A percentile compares a stretch with the other conserved stretches of the same genome.
phyloP scores from a whole-genome alignment of 805 yeast genomes.

The Saccharomycopsis capsularis region DNA sequence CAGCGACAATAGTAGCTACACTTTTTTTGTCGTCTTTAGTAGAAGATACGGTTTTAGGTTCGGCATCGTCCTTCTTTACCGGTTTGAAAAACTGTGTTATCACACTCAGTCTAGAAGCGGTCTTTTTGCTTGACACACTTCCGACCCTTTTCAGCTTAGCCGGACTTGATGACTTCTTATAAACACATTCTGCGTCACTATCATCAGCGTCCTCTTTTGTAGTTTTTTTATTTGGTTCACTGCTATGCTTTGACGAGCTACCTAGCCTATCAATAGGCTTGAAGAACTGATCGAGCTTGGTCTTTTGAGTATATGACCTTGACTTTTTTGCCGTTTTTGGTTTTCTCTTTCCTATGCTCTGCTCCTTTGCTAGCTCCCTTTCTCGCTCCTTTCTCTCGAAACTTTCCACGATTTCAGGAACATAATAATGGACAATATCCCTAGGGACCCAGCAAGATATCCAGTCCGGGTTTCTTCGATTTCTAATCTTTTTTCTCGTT shows the following conservation, averaged over 20 bases:
- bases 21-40: too few species aligned
- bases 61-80: too few species aligned
- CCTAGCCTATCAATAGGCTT: not conserved
- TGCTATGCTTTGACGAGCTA: too few species aligned
- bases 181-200: too few species aligned
- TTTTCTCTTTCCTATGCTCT: not conserved
- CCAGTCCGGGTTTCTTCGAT: not conserved
- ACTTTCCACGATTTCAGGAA: slow-evolving; percentile 8
- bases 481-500: not conserved
- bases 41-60: too few species aligned
- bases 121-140: too few species aligned
- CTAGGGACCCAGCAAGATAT: slow-evolving; percentile 9
- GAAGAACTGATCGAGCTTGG: slow-evolving; percentile 6
- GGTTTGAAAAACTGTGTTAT: not conserved
- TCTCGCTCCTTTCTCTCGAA: not conserved
- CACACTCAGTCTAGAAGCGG: not conserved
- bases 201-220: not conserved
- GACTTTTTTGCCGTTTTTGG: not conserved
- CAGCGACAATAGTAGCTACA: too few species aligned
- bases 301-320: slow-evolving; percentile 1
- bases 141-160: too few species aligned
- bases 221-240: too few species aligned
- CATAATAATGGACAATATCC: slow-evolving; percentile 8
- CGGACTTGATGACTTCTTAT: too few species aligned
- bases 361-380: not conserved